phyloP scores from a whole-genome alignment of 306 rosid genomes.

The Bauhinia variegata region DNA sequence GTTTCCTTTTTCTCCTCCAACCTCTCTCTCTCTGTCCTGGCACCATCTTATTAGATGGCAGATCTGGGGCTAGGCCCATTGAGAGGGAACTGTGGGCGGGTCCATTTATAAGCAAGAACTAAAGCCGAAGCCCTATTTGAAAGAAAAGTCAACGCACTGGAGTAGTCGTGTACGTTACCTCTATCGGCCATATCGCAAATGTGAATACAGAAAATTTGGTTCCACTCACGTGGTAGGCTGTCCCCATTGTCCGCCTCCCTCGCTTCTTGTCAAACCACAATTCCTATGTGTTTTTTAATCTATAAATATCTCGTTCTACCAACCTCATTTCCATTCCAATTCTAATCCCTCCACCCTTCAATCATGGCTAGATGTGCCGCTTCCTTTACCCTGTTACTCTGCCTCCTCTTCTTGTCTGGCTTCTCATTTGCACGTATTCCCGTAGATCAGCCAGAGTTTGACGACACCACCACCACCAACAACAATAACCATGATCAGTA shows the following conservation, averaged over 20 bases:
- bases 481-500: background rate
- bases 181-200: too few species aligned
- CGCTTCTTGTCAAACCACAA: background rate
- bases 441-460: constrained; percentile 19
- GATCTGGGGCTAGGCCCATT: too few species aligned
- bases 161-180: too few species aligned
- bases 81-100: too few species aligned
- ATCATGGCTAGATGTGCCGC: constrained; percentile 50
- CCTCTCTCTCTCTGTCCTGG: too few species aligned
- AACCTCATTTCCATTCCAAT: too few species aligned
- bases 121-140: background rate
- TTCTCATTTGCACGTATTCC: constrained; percentile 44
- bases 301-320: background rate
- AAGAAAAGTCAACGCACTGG: background rate
- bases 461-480: background rate
- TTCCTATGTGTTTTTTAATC: background rate
- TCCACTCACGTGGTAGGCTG: constrained; percentile 49
- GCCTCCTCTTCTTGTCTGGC: constrained; percentile 38
- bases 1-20: too few species aligned
- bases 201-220: background rate
- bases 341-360: background rate
- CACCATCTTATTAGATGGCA: too few species aligned
- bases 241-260: constrained; percentile 19
- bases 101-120: too few species aligned
- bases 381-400: constrained; percentile 27